Evolutionary conservation across 305 asterid species (phyloP).

Genomic region (Rubia peregrina): DNA sequence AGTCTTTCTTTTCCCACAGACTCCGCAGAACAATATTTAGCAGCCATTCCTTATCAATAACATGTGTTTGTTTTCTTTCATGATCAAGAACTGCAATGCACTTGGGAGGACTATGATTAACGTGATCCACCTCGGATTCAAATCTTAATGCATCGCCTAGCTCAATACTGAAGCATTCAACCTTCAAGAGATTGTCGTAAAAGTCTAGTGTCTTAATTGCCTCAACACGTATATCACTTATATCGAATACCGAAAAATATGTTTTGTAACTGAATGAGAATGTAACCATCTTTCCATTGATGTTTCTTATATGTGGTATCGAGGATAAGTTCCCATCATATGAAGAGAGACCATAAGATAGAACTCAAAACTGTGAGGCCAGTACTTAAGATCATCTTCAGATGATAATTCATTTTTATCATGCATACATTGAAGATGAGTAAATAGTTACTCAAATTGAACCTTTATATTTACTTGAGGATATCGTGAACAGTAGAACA

Average conservation of each 20-base stretch:
- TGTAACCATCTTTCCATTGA: slow-evolving; percentile 76
- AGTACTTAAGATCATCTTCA: no score
- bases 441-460: no score
- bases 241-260: slow-evolving; percentile 72
- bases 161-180: slow-evolving; percentile 45
- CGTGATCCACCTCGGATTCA: slow-evolving; percentile 75
- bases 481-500: no score
- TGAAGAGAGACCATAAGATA: no score
- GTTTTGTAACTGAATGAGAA: slow-evolving; percentile 88
- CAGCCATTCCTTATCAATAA: slow-evolving; percentile 47
- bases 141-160: background rate
- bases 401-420: no score
- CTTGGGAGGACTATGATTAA: slow-evolving; percentile 63
- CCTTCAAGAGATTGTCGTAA: no score
- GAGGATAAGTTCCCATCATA: no score
- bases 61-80: slow-evolving; percentile 68
- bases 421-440: no score
- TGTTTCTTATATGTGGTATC: no score
- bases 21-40: slow-evolving; percentile 38
- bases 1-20: slow-evolving; percentile 84
- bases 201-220: no score
- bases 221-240: slow-evolving; percentile 73
- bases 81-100: slow-evolving; percentile 82
- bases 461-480: no score
- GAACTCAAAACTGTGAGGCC: no score